Percentiles rank a stretch among this genome's conserved stretches.
These are phyloP conservation scores for Incumbomyces delicatus DNA, from an alignment of 2,329 filamentous ascomycete genomes.

Conservation along the genomic window DNA sequence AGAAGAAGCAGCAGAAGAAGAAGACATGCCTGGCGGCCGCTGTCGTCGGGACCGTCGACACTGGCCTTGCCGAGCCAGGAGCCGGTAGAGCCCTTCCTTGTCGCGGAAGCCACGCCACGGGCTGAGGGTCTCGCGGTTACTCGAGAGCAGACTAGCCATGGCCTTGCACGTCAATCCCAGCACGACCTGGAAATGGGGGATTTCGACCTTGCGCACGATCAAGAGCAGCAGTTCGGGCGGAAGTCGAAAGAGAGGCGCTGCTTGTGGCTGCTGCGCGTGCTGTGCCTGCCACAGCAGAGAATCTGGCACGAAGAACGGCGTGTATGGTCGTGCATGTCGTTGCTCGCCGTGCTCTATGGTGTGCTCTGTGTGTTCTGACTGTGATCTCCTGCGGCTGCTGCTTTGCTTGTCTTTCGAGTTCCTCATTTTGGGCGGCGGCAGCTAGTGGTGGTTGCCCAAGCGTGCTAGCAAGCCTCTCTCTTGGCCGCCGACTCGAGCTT, in stretches of 20 bases:
- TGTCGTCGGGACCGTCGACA: too few species aligned
- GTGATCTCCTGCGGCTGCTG: too few species aligned
- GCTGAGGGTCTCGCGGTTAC: conserved; percentile 6
- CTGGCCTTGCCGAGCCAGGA: conserved; percentile 9
- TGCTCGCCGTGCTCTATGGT: too few species aligned
- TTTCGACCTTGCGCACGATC: conserved; percentile 11
- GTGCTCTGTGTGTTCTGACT: too few species aligned
- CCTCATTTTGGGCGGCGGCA: too few species aligned
- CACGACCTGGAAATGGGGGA: conserved; percentile 14
- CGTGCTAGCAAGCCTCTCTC: too few species aligned
- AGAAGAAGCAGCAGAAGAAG: neutral
- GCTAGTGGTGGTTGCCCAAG: too few species aligned
- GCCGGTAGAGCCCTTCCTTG: conserved; percentile 15
- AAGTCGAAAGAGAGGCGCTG: conserved; percentile 7
- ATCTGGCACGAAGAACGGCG: conserved; percentile 14
- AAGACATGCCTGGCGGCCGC: too few species aligned
- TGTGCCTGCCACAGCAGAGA: conserved; percentile 2
- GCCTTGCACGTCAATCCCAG: conserved; percentile 16
- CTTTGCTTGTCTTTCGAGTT: too few species aligned
- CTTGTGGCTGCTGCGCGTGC: neutral
- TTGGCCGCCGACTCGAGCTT: too few species aligned
- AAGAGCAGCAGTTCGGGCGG: conserved; percentile 12
- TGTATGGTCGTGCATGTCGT: conserved; percentile 3
- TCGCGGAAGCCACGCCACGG: conserved; percentile 16
- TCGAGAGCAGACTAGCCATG: conserved; percentile 3